Base-by-base conservation (phyloP, 345 rosid genomes). In the Moricandia arvensis region DNA sequence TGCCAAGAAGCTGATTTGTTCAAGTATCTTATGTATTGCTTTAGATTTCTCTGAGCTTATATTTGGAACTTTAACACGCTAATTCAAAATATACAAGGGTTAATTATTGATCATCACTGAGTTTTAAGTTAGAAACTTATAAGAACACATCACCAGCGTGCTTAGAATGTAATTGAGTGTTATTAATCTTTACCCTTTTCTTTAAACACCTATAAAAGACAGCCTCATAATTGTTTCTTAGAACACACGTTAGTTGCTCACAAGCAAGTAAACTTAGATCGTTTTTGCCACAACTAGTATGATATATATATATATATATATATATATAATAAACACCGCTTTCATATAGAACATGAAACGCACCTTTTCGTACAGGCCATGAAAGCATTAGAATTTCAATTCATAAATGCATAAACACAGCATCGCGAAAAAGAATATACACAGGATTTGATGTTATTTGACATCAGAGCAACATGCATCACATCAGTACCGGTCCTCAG, bases 381-480 rank as follows among this genome's bases (percentile, higher is more conserved):
- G 55, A 15, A 66, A 64, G 27, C 15, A 64, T 57, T 31, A 43
- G 49, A 37, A 15, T 26, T 24, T 24, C 4, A 10, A 27, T 35
- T 63, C 54, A 63, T 35, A 64, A 18, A 26, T 10, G 26, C 13
- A 37, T 29, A 74, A 60, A 65, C 24, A 53, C 11, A 64, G 57
- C 64, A 65, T 38, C 15, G 10, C 21, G 21, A 63, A 35, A 8
- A 54, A 27, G 4, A 73, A 38, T 21, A 43, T 55, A 15, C 12
- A 45, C 2, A 34, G 15, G 24, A 60, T 49, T 47, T 60, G 31
- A 68, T 57, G 67, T 66, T 31, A 66, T 31, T 24, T 68, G 73
- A 59, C 73, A 49, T 67, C 31, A 59, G 53, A 67, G 53, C 12
- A 73, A 5, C 74, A 12, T 31, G 53, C 53, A 13, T 45, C 53